Percentiles rank a stretch among this genome's conserved stretches.
These are phyloP conservation scores for Botrytis deweyae DNA, from an alignment of 2,329 filamentous ascomycete genomes.

Conservation along the genomic window DNA sequence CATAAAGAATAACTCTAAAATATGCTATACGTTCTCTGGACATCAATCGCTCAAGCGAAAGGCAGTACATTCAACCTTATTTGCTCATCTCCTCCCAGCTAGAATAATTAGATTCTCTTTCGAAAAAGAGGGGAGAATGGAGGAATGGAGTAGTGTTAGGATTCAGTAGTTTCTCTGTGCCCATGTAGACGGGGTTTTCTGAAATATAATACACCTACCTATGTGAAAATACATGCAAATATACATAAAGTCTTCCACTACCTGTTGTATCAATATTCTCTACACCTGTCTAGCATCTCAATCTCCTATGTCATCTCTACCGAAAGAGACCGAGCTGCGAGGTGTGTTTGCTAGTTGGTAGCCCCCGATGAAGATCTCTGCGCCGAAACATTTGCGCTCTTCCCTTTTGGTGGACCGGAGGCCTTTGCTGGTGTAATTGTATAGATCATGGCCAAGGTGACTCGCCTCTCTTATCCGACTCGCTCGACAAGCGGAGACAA, in stretches of 20 bases:
- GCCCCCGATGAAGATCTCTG: background rate
- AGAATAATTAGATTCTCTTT: background rate
- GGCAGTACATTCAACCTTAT: background rate
- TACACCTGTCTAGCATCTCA: background rate
- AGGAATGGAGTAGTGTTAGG: rapidly evolving
- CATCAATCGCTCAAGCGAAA: background rate
- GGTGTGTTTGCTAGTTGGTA: background rate
- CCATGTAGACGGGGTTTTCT: background rate
- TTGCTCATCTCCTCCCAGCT: background rate
- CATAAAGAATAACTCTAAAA: background rate
- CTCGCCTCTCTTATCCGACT: background rate
- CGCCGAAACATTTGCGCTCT: background rate
- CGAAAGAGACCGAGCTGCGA: background rate
- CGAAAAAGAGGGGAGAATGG: background rate
- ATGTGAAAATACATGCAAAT: background rate
- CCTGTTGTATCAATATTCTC: background rate
- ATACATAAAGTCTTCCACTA: background rate
- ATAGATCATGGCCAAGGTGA: background rate
- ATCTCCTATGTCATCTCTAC: background rate
- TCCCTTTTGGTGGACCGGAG: background rate
- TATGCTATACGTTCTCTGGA: background rate
- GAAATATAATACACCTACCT: background rate
- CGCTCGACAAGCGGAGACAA: background rate
- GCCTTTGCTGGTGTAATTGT: background rate
- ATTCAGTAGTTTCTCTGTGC: background rate